A percentile compares a stretch with the other conserved stretches of the same genome.
These are phyloP conservation scores for Picocystis sp. DNA, from an alignment of 163 green algal genomes.

Conservation along the genomic window DNA sequence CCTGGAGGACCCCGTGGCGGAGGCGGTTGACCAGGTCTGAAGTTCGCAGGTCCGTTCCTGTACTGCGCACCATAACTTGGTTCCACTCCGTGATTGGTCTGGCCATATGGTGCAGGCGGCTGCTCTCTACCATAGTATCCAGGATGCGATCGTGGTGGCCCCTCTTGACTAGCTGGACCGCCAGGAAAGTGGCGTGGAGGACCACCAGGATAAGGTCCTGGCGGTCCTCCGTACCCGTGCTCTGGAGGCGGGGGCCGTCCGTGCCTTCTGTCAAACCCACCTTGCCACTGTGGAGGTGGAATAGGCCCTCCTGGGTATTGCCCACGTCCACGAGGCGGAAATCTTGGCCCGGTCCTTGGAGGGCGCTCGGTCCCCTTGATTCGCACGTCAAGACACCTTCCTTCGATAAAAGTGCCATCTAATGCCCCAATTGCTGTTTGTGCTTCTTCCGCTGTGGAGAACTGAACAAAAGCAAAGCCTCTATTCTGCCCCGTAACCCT, in stretches of 20 bases:
- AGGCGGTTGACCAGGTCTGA: background rate
- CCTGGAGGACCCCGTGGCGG: background rate
- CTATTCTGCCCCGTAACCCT: slow-evolving; percentile 14
- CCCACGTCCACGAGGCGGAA: slow-evolving; percentile 2
- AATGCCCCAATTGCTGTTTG: slow-evolving; percentile 5
- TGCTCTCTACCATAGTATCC: no score
- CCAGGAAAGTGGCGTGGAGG: no score
- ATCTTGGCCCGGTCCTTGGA: background rate
- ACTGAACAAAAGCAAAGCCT: slow-evolving; percentile 31
- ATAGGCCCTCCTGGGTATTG: background rate
- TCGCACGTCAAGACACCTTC: slow-evolving; percentile 4
- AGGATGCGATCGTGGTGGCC: no score
- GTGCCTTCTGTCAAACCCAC: slow-evolving; percentile 3
- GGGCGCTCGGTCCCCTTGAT: slow-evolving; percentile 5
- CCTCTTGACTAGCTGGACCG: no score
- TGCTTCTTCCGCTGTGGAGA: slow-evolving; percentile 7
- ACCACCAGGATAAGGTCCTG: background rate
- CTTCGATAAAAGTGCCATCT: slow-evolving; percentile 4
- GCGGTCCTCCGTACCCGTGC: background rate
- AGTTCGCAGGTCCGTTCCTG: no score
- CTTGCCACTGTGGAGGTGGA: background rate
- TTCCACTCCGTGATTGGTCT: no score
- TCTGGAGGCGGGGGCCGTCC: background rate
- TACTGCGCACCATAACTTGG: no score
- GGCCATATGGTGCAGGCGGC: no score